These are phyloP conservation scores for Lenzites betulinus DNA, from an alignment of 768 basidiomycete genomes.

Conservation along the genomic window DNA sequence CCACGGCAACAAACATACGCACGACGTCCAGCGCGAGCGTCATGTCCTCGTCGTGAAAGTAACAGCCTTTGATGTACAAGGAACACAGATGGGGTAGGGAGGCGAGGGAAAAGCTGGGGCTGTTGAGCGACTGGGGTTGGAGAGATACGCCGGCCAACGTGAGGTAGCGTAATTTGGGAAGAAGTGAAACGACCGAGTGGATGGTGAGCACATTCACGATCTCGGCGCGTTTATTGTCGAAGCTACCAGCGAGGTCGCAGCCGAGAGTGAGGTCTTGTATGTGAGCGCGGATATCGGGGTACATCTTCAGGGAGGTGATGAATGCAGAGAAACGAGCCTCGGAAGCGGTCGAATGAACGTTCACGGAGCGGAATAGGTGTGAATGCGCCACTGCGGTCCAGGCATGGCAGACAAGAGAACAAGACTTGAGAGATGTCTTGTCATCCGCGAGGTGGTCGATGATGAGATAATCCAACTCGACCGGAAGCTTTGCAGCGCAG, in stretches of 20 bases:
- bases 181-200: background rate
- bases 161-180: background rate
- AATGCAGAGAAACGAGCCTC: background rate
- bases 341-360: background rate
- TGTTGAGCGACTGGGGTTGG: background rate
- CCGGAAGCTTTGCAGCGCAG: background rate
- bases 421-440: background rate
- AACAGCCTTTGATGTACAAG: background rate
- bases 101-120: background rate
- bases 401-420: slow-evolving; percentile 3
- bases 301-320: background rate
- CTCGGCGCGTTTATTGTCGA: background rate
- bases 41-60: background rate
- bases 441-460: slow-evolving; percentile 15
- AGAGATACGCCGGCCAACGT: background rate
- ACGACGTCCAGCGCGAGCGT: background rate
- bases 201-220: background rate
- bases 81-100: background rate
- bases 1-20: background rate
- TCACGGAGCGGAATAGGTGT: slow-evolving; percentile 2
- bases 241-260: background rate
- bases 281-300: background rate
- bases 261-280: background rate
- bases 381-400: background rate
- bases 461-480: background rate